phyloP scores from a whole-genome alignment of 257 asterid genomes.

The Jacaranda copaia region DNA sequence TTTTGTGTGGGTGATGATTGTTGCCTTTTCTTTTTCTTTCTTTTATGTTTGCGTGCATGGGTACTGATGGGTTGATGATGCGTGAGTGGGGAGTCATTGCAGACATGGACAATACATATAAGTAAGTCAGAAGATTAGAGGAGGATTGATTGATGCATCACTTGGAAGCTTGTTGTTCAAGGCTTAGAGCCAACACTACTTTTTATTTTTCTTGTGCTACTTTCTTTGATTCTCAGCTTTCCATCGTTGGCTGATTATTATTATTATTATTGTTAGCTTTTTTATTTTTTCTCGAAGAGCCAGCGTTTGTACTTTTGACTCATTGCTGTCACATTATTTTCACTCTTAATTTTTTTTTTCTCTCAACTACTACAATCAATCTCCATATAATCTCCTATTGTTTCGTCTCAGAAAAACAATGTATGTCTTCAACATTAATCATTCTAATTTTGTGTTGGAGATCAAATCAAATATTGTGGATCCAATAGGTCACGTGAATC shows the following conservation, averaged over 20 bases:
- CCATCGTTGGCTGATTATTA: constrained; percentile 28
- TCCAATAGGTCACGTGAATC: no score
- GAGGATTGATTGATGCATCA: constrained; percentile 44
- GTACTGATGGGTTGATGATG: constrained; percentile 21
- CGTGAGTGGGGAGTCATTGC: constrained; percentile 36
- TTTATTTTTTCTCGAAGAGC: neutral
- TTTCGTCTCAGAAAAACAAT: no score
- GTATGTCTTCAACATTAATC: no score
- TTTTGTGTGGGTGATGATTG: constrained; percentile 56
- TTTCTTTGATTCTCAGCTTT: constrained; percentile 56
- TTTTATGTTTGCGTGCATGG: constrained; percentile 49
- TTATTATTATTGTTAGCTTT: constrained; percentile 33
- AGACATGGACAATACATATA: constrained; percentile 36
- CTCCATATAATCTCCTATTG: no score
- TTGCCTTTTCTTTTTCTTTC: constrained; percentile 57
- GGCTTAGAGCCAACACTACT: constrained; percentile 34
- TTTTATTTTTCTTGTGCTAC: constrained; percentile 41
- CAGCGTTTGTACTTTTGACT: neutral
- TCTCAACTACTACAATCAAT: no score
- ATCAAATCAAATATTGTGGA: no score
- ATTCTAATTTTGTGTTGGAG: no score
- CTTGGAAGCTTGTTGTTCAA: constrained; percentile 58
- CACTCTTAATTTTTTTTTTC: no score
- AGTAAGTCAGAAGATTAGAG: constrained; percentile 41
- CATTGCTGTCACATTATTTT: constrained; percentile 11